phyloP scores from a whole-genome alignment of 139 green algal species.

The Chlorella sp. region DNA sequence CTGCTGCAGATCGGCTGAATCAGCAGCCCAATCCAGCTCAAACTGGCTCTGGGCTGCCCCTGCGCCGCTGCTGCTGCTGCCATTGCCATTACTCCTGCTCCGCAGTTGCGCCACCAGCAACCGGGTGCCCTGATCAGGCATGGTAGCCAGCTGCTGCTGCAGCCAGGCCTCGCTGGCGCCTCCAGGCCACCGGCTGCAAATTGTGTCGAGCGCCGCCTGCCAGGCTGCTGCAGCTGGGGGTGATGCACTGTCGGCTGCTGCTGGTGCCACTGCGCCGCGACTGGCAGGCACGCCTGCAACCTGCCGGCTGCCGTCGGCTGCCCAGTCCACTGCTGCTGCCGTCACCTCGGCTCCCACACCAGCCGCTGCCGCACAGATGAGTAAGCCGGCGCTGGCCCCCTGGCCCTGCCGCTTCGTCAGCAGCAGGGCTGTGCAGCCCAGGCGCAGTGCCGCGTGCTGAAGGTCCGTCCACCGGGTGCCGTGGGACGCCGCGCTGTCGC shows the following conservation, averaged over 20 bases:
- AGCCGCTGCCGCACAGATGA: background rate
- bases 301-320: background rate
- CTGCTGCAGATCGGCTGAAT: background rate
- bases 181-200: background rate
- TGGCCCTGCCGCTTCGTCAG: background rate
- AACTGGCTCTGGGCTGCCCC: background rate
- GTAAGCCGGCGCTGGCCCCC: background rate
- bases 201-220: background rate
- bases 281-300: background rate
- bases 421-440: background rate
- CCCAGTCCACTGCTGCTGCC: slow-evolving; percentile 3
- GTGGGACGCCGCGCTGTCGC: background rate
- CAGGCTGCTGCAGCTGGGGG: background rate
- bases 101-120: background rate
- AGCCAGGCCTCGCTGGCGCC: slow-evolving; percentile 1
- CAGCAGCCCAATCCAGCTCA: background rate
- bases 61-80: background rate
- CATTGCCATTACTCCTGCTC: background rate
- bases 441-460: slow-evolving; percentile 7
- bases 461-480: slow-evolving; percentile 8
- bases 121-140: background rate
- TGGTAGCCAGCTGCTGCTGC: background rate
- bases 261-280: background rate
- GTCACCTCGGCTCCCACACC: background rate
- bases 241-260: no score